Evolutionary conservation across 129 eudicot species (phyloP), one percentile per base, ranked within the genome.

Genomic region (Escallonia herrerae): DNA sequence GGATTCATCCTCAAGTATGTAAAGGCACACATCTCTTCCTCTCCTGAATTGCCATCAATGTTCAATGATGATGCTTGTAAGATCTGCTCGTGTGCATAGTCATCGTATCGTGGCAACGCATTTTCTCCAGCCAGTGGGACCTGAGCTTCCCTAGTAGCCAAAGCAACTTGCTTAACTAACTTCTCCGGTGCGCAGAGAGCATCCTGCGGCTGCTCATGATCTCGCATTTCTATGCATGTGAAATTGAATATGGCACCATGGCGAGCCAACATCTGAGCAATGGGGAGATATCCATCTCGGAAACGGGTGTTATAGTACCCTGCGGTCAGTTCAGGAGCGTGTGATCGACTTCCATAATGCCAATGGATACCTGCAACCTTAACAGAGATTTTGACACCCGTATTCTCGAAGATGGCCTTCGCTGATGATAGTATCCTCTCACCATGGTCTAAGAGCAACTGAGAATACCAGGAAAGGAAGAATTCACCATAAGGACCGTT

Each of bases 381-480:
- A 10, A 81, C 95, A 0, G 90, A 87, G 71, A 81, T 78, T 52
- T 87, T 87, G 54, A 74, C 79, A 39, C 87, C 90, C 3, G 5
- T 72, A 64, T 82, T 79, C 33, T 78, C 69, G 47, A 81, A 87
- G 15, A 79, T 67, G 7, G 70, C 61, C 8, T 62, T 76, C 65
- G 87, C 83, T 0, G 95, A 78, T 8, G 85, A 68, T 14, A 93
- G 58, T 56, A 93, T 83, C 42, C 90, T 74, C 64, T 93, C 99
- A 3, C 96, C 99, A 7, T 93, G 99, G 45, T 84, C 87, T 38
- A 93, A 64, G 40, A 93, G 86, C 90, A 89, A 81, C 38, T 86
- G 87, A 2, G 99, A 94, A 65, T 94, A 94, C 99, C 99, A 94
- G 10, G 84, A 53, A 42, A 94, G 96, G 80, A 94, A 94, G 76